Evolutionary conservation across 116 monocot genomes (phyloP).

Genomic region (Iris pallida): DNA sequence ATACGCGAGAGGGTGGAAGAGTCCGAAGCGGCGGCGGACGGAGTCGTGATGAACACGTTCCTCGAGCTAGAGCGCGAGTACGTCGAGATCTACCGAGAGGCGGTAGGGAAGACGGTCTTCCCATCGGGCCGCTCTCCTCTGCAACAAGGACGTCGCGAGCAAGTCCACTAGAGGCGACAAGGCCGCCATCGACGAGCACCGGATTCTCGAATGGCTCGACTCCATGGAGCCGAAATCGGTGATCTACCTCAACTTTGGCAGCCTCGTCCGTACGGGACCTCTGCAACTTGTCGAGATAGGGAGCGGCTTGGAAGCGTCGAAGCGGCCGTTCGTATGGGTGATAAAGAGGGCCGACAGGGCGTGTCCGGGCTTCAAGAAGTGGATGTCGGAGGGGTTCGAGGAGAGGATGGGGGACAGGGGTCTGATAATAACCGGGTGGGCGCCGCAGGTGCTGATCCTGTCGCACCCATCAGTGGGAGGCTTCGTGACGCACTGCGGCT

Average conservation of each 20-base stretch:
- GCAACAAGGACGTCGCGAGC: conserved; percentile 1
- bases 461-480: conserved; percentile 26
- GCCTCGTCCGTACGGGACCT: neutral
- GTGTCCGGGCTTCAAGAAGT: neutral
- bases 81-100: too few species aligned
- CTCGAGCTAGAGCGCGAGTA: too few species aligned
- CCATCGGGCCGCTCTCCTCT: too few species aligned
- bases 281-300: conserved; percentile 1
- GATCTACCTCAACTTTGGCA: conserved; percentile 17
- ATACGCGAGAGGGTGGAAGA: too few species aligned
- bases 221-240: conserved; percentile 13
- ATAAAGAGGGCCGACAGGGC: neutral
- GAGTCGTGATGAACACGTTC: too few species aligned
- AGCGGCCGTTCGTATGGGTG: conserved; percentile 13
- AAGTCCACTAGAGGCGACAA: conserved; percentile 18
- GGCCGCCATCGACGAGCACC: conserved; percentile 1
- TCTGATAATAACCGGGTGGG: conserved; percentile 25
- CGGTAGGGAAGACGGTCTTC: too few species aligned
- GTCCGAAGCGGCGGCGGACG: too few species aligned
- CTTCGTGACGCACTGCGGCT: conserved; percentile 52
- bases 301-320: conserved; percentile 2
- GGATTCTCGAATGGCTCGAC: conserved; percentile 20
- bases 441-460: conserved; percentile 23
- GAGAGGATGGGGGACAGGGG: neutral
- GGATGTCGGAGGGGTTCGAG: neutral